phyloP scores from a whole-genome alignment of 179 eudicot genomes.

The Spinacia oleracea region DNA sequence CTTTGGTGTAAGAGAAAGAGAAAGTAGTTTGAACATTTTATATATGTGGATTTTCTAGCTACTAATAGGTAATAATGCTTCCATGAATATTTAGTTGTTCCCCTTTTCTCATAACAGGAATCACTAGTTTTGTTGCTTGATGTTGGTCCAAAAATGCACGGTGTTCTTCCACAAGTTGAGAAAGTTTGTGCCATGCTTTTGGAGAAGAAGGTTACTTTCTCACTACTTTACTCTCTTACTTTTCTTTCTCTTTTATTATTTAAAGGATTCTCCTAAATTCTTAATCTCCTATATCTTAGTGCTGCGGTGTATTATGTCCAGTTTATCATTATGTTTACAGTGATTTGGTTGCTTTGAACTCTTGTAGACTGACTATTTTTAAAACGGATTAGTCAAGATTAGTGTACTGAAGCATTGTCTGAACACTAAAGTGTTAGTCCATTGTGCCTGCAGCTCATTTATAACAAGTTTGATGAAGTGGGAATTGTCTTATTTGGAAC shows the following conservation, averaged over 20 bases:
- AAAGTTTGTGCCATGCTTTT: constrained; percentile 79
- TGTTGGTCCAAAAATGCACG: constrained; percentile 88
- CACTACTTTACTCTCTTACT: constrained; percentile 9
- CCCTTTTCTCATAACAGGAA: constrained; percentile 47
- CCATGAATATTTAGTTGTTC: not conserved
- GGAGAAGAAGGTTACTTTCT: constrained; percentile 71
- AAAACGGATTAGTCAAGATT: not conserved
- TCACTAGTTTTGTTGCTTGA: constrained; percentile 75
- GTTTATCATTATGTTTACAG: not conserved
- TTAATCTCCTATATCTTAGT: not conserved
- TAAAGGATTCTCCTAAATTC: not conserved
- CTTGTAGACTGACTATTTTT: not conserved
- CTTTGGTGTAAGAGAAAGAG: not conserved
- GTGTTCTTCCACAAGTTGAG: constrained; percentile 70
- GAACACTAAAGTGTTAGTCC: not conserved
- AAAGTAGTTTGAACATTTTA: not conserved
- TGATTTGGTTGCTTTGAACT: not conserved
- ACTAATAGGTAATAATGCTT: constrained; percentile 1
- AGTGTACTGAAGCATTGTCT: not conserved
- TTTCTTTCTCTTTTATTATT: not conserved
- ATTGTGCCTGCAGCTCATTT: constrained; percentile 66
- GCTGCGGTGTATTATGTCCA: not conserved
- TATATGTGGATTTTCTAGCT: not conserved
- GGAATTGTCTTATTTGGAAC: constrained; percentile 86
- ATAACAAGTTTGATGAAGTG: constrained; percentile 79